A percentile compares a stretch with the other conserved stretches of the same genome.
These are phyloP conservation scores for Talaromyces adpressus DNA, from an alignment of 495 filamentous ascomycete genomes.

Conservation along the genomic window DNA sequence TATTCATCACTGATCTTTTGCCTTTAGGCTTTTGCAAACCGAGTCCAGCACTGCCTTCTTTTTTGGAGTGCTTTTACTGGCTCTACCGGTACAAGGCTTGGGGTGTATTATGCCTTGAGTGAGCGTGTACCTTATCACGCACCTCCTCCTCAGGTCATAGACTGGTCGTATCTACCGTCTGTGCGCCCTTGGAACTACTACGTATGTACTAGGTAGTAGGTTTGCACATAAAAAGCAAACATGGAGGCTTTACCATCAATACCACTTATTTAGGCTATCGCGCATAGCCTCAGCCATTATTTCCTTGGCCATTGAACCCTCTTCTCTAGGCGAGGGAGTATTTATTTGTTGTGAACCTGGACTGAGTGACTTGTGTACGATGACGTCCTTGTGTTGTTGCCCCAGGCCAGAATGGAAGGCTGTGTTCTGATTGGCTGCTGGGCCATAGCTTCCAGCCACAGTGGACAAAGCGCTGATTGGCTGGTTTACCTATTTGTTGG, in stretches of 20 bases:
- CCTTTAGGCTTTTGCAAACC: too few relatives aligned
- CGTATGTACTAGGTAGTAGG: too few relatives aligned
- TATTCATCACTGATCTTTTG: not conserved
- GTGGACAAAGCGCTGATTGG: not conserved
- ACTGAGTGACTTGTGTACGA: not conserved
- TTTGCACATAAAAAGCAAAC: not conserved
- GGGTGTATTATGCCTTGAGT: too few relatives aligned
- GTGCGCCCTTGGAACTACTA: not conserved
- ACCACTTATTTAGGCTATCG: not conserved
- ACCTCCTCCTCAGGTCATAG: too few relatives aligned
- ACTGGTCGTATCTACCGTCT: not conserved
- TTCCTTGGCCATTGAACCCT: not conserved
- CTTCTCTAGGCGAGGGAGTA: not conserved
- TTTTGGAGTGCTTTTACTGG: too few relatives aligned
- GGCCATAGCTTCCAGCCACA: not conserved
- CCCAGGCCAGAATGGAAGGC: not conserved
- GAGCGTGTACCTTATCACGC: too few relatives aligned
- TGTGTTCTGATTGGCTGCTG: not conserved
- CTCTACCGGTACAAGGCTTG: too few relatives aligned
- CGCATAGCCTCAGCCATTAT: not conserved
- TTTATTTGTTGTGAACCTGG: not conserved
- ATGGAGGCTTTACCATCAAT: not conserved
- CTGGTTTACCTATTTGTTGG: not conserved
- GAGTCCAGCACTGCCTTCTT: too few relatives aligned
- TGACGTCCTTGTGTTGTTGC: not conserved